A percentile compares a stretch with the other conserved stretches of the same genome.
Conservation (phyloP, 306 rosid genomes). For the Quercus glauca region DNA sequence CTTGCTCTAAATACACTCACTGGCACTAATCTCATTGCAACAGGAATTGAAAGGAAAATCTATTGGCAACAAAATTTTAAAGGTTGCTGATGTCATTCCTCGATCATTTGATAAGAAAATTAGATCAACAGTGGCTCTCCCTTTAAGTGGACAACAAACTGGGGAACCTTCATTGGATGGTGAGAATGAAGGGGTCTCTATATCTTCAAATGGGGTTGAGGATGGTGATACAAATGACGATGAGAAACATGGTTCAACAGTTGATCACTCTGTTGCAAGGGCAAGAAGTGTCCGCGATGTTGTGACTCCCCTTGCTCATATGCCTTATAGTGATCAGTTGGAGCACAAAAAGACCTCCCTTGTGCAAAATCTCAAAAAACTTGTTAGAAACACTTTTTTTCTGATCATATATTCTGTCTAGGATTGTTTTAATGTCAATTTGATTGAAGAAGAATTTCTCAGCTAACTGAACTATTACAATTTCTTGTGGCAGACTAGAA, state of each 20-base stretch:
- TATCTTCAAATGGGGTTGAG: constrained; percentile 31
- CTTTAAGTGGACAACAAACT: constrained; percentile 9
- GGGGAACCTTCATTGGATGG: constrained; percentile 11
- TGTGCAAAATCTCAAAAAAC: constrained; percentile 70
- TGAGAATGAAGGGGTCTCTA: constrained; percentile 29
- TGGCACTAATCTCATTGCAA: constrained; percentile 15
- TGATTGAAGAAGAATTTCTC: constrained; percentile 6
- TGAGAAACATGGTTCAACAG: constrained; percentile 14
- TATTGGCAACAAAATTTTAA: constrained; percentile 59
- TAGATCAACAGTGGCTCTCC: constrained; percentile 28
- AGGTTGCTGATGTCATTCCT: constrained; percentile 73
- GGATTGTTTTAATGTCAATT: neutral
- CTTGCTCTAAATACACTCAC: constrained; percentile 1
- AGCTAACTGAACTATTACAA: neutral
- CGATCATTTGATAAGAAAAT: constrained; percentile 65
- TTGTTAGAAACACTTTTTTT: constrained; percentile 55
- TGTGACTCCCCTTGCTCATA: constrained; percentile 88
- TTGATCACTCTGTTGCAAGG: constrained; percentile 37
- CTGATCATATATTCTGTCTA: constrained; percentile 8
- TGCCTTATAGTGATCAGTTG: constrained; percentile 81
- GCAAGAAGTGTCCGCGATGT: constrained; percentile 58
- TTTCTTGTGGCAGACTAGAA: constrained; percentile 62
- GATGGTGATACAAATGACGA: constrained; percentile 43
- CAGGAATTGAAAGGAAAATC: constrained; percentile 67
- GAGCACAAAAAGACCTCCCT: constrained; percentile 78